These are phyloP conservation scores for Colletotrichum siamense DNA, from an alignment of 2,329 filamentous ascomycete species.

Conservation along the genomic window DNA sequence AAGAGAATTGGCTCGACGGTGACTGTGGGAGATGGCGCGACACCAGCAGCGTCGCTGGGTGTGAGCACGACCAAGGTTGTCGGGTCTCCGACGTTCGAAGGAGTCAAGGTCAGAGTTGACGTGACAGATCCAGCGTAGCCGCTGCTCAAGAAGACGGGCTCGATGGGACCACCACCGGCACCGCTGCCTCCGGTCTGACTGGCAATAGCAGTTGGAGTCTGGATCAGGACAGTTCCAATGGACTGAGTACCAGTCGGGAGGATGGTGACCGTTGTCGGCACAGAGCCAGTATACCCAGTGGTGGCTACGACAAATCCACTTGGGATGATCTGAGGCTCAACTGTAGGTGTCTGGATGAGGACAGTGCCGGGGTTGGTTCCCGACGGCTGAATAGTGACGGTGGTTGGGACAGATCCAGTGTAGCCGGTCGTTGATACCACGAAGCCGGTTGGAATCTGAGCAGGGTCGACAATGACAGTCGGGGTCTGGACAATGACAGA, in stretches of 20 bases:
- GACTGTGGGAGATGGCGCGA: background rate
- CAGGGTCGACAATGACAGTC: background rate
- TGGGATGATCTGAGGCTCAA: background rate
- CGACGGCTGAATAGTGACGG: background rate
- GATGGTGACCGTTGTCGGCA: background rate
- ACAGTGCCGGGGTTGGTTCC: background rate
- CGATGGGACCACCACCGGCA: background rate
- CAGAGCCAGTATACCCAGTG: background rate
- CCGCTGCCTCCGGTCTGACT: background rate
- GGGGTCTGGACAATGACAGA: background rate
- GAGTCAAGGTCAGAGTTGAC: conserved; percentile 7
- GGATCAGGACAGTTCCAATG: background rate
- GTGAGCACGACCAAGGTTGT: conserved; percentile 12
- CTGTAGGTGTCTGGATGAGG: background rate
- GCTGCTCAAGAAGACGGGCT: background rate
- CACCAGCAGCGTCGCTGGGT: background rate
- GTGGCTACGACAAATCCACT: background rate
- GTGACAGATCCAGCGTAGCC: conserved; percentile 1
- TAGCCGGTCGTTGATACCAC: background rate
- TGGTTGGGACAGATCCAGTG: background rate
- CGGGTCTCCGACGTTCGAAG: background rate
- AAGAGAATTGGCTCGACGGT: background rate
- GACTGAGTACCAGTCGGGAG: background rate
- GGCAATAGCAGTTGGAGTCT: background rate
- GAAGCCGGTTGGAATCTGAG: background rate